A percentile compares a stretch with the other conserved stretches of the same genome.
Conservation (phyloP, 176 grass and related monocot species). For the Themeda triandra region DNA sequence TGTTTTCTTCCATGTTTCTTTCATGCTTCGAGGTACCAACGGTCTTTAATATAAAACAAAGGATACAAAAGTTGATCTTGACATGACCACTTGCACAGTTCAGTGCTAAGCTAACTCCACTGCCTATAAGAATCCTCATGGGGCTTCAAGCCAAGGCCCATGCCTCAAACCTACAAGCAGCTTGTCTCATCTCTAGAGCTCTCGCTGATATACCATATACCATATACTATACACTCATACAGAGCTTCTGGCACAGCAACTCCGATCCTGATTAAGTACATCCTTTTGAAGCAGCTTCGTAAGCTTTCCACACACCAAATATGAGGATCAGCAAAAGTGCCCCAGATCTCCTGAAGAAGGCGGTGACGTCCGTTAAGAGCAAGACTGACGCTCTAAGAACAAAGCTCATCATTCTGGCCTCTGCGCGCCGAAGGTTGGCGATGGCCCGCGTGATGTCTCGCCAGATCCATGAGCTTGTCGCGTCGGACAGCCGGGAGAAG, state of each 20-base stretch:
- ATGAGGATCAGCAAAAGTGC: constrained; percentile 59
- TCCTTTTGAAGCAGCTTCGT: background rate
- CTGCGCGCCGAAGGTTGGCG: constrained; percentile 41
- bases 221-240: background rate
- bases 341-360: constrained; percentile 64
- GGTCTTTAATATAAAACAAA: background rate
- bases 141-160: constrained; percentile 40
- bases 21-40: no score
- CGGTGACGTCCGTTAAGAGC: constrained; percentile 37
- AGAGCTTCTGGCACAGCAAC: constrained; percentile 8
- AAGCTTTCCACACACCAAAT: background rate
- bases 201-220: background rate
- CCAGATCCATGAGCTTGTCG: constrained; percentile 52
- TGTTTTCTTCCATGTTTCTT: no score
- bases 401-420: constrained; percentile 50
- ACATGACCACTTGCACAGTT: background rate
- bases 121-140: constrained; percentile 54
- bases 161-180: constrained; percentile 16
- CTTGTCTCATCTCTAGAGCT: background rate
- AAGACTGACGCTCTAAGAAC: constrained; percentile 48
- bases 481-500: background rate
- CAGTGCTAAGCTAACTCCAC: background rate
- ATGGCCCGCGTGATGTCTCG: constrained; percentile 33
- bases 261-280: background rate
- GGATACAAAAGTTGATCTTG: background rate